Percentiles rank a stretch among this genome's conserved stretches.
Evolutionary conservation across 306 rosid species (phyloP).

Genomic region (Lathyrus sativus): DNA sequence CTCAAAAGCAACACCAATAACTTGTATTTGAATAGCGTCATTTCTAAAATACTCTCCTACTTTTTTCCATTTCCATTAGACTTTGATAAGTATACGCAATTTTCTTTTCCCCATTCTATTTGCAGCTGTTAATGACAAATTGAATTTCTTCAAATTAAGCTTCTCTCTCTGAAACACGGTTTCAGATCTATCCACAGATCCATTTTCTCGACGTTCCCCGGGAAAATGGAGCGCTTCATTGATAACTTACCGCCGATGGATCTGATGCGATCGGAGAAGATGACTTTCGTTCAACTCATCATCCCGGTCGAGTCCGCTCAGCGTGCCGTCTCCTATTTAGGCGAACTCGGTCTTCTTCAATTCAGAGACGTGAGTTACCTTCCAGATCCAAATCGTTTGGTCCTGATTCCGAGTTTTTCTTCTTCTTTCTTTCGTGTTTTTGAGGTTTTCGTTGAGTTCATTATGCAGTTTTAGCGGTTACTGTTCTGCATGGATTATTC

Average conservation of each 20-base stretch:
- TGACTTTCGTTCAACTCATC: constrained; percentile 94
- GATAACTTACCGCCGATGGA: constrained; percentile 86
- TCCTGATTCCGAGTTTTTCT: not conserved
- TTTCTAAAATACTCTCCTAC: constrained; percentile 1
- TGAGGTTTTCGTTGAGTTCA: constrained; percentile 13
- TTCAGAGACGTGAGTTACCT: constrained; percentile 77
- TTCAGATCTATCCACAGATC: constrained; percentile 59
- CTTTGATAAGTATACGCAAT: constrained; percentile 26
- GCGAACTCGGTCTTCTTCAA: constrained; percentile 95
- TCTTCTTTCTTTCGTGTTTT: constrained; percentile 23
- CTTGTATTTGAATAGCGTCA: constrained; percentile 9
- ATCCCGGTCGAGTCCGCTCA: constrained; percentile 94
- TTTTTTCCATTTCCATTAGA: constrained; percentile 16
- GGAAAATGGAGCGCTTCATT: constrained; percentile 75
- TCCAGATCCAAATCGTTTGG: constrained; percentile 42
- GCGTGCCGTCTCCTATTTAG: constrained; percentile 88
- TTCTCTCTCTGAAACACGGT: constrained; percentile 6
- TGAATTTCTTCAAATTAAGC: constrained; percentile 37
- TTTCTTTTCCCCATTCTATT: constrained; percentile 41
- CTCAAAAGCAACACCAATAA: constrained; percentile 12
- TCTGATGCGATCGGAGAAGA: constrained; percentile 99
- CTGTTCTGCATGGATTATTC: constrained; percentile 17
- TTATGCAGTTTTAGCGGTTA: constrained; percentile 22
- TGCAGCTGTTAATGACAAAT: constrained; percentile 53
- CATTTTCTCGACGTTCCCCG: constrained; percentile 51